Evolutionary conservation across 768 basidiomycete genomes (phyloP).

Genomic region (Mycena belliarum): DNA sequence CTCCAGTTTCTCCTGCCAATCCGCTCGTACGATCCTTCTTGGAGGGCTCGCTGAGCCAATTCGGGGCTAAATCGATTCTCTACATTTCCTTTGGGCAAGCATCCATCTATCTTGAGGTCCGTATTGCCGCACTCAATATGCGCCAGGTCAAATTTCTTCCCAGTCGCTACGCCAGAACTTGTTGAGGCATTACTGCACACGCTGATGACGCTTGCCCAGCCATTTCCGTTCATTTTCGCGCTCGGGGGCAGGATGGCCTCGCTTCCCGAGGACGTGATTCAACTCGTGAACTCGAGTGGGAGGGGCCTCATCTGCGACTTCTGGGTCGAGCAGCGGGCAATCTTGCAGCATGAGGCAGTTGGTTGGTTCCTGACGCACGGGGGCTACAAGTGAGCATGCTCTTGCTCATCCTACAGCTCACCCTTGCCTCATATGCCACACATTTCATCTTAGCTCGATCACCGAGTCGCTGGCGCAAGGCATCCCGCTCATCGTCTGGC

Average conservation of each 20-base stretch:
- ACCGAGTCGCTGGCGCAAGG: too few species aligned
- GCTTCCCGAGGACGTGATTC: neutral
- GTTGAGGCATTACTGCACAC: neutral
- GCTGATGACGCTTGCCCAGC: neutral
- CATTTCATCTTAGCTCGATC: too few species aligned
- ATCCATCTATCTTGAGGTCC: too few species aligned
- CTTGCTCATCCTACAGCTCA: too few species aligned
- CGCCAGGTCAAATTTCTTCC: neutral
- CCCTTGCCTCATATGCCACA: too few species aligned
- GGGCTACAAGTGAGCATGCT: too few species aligned
- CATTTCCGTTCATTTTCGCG: slow-evolving; percentile 9
- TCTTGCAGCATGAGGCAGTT: too few species aligned
- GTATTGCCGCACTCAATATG: neutral
- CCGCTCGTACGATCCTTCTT: neutral
- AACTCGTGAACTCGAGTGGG: neutral
- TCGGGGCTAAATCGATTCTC: slow-evolving; percentile 3
- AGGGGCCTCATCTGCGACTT: neutral
- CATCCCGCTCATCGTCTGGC: too few species aligned
- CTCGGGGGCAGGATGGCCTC: neutral
- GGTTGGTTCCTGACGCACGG: too few species aligned
- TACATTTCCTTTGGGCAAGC: slow-evolving; percentile 16
- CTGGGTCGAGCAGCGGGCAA: neutral
- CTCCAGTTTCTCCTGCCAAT: neutral
- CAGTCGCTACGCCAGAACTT: neutral
- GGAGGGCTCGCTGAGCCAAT: neutral